These are phyloP conservation scores for Schwanniomyces pseudopolymorphus DNA, from an alignment of 805 yeast genomes.

Conservation along the genomic window DNA sequence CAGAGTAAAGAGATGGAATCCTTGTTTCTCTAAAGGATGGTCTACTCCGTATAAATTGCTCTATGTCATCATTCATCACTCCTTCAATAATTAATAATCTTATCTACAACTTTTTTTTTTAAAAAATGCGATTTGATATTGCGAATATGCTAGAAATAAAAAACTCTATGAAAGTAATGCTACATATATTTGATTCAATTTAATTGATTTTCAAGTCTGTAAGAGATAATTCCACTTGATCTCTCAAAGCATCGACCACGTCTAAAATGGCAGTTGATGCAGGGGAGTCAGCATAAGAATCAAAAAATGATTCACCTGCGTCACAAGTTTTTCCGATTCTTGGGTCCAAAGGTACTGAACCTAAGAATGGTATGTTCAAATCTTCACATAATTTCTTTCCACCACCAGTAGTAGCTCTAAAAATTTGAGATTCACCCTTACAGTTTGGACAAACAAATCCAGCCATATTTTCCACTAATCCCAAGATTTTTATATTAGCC, in stretches of 20 bases:
- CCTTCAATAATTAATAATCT: background rate
- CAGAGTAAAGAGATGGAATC: conserved; percentile 35
- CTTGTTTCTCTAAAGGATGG: conserved; percentile 26
- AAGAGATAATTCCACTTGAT: conserved; percentile 42
- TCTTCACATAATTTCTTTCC: conserved; percentile 84
- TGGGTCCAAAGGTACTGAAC: conserved; percentile 94
- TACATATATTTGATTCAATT: background rate
- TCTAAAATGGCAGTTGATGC: conserved; percentile 83
- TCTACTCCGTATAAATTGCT: conserved; percentile 12
- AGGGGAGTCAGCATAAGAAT: conserved; percentile 85
- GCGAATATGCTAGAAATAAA: conserved; percentile 5
- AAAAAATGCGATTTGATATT: background rate
- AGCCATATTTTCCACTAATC: conserved; percentile 95
- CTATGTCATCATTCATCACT: conserved; percentile 4
- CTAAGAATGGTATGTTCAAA: conserved; percentile 72
- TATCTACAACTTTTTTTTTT: background rate
- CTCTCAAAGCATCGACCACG: conserved; percentile 74
- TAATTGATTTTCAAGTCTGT: conserved; percentile 11
- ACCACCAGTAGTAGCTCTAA: conserved; percentile 96
- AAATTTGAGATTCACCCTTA: conserved; percentile 84
- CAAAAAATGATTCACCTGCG: conserved; percentile 79
- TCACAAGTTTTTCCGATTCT: conserved; percentile 90
- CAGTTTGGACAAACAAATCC: conserved; percentile 98
- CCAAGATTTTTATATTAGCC: conserved; percentile 82
- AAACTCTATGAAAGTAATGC: background rate